Evolutionary conservation across 169 alveolate genomes (phyloP), one percentile per base, ranked within the genome.

Genomic region (Cryptosporidium ryanae): DNA sequence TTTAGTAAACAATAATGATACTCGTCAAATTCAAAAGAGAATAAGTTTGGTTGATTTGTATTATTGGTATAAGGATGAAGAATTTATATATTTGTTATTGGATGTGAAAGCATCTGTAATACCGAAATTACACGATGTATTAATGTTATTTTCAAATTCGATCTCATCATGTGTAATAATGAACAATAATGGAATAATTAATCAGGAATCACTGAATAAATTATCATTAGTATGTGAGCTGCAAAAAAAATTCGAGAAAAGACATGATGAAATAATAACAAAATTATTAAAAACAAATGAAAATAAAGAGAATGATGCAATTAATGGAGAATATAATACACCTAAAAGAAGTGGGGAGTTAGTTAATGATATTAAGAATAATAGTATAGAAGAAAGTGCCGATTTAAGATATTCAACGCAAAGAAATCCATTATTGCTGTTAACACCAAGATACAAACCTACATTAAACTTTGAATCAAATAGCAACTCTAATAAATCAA

Each of bases 381-480:
- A 76, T 1, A 18, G 21, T 18, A 55, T 2, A 27, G 54, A 44
- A 13, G 55, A 31, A 10, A 18, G 15, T 15, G 0, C 12, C 13
- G 66, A 70, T 50, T 52, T 27, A 32, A 50, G 52, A 23, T 21
- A 54, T 21, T 32, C 68, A 5, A 50, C 49, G 4, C 68, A 76
- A 43, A 63, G n/a, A 23, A 76, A 76, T 61, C 87, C 87, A 21
- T 38, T 76, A 43, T 18, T 76, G 59, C 15, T 76, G 23, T 29
- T 76, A 23, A 76, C 87, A 15, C 87, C 87, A 57, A 76, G 87
- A 76, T 76, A 59, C 29, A 76, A 76, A 46, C 87, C 87, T 4
- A 76, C 23, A 32, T 43, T 76, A 23, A 55, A 61, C 38, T 76
- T 63, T 0, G 87, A 55, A 43, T 27, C 68, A 18, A 29, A 55